Evolutionary conservation across 1,139 yeast species (phyloP), one percentile per base, ranked within the genome.

Genomic region (Saccharomyces hybrid): DNA sequence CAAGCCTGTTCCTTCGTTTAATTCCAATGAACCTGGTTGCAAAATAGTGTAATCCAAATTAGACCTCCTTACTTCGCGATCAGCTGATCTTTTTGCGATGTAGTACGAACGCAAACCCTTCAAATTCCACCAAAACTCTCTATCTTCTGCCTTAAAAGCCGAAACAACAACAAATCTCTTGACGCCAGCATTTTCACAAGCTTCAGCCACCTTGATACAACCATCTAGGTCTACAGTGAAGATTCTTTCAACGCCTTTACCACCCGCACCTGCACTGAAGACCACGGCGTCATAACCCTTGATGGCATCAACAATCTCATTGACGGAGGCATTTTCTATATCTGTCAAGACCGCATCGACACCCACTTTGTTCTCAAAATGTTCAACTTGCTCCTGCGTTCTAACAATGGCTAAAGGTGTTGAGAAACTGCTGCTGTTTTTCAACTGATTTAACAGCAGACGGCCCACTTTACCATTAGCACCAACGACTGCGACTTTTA

Each of bases 181-280:
- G 31, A 79, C 74, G 1, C 73, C 70, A n/a, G 77, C 79, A 50
- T 62, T 60, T 42, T 75, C 76, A 14, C 81, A 72, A 1, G 86
- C 87, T 62, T 82, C 86, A 55, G 79, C 75, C 1, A 79, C 75
- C 63, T 80, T 80, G 42, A 80, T 81, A 5, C 83, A 83, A 3
- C 84, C 85, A 63, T 83, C 88, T 54, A 82, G 71, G 63, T 84
- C 89, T 12, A 83, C 80, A 26, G 76, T 73, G 52, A 81, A 71
- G 12, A 83, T 75, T 52, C 75, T 70, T 27, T 72, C 76, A 4
- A 71, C 60, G 8, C 77, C 75, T 55, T 76, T 77, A 1, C 87
- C 88, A 5, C 80, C 84, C 1, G 86, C 81, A 4, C 88, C 88
- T 1, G 85, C 88, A 49, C 80, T 73, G 70, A 83, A 80, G 0